Conservation (phyloP, 176 grass and related monocot genomes). For the Cenchrus americanus region DNA sequence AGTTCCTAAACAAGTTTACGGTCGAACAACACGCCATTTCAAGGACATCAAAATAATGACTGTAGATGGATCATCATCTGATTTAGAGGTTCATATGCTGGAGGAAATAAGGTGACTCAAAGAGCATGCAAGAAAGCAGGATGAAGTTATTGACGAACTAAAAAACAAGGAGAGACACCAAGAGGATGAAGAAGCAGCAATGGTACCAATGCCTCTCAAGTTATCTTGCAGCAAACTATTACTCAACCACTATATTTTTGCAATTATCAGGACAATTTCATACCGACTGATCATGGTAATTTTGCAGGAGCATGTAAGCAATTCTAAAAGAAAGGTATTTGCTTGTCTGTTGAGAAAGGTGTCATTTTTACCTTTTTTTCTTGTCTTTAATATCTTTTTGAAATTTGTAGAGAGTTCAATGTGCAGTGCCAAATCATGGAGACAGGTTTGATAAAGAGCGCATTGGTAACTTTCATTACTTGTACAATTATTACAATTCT, state of each 20-base stretch:
- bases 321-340: not conserved
- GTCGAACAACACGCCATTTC: not conserved
- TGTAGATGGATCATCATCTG: not conserved
- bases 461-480: not conserved
- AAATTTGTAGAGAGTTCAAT: not conserved
- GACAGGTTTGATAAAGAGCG: not conserved
- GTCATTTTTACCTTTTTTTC: not conserved
- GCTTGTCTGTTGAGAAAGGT: not conserved
- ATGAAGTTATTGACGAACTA: not conserved
- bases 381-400: not conserved
- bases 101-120: not conserved
- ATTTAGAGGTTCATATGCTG: not conserved
- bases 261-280: not conserved
- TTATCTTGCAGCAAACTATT: not conserved
- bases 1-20: slow-evolving; percentile 10
- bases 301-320: not conserved
- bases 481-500: not conserved
- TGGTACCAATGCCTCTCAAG: too few species aligned
- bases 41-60: not conserved
- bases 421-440: not conserved
- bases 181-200: not conserved
- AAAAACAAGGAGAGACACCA: not conserved
- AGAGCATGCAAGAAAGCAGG: not conserved
- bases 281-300: not conserved
- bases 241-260: not conserved